A percentile compares a stretch with the other conserved stretches of the same genome.
Conservation (phyloP, 805 yeast genomes). For the Nakazawaea wickerhamii region DNA sequence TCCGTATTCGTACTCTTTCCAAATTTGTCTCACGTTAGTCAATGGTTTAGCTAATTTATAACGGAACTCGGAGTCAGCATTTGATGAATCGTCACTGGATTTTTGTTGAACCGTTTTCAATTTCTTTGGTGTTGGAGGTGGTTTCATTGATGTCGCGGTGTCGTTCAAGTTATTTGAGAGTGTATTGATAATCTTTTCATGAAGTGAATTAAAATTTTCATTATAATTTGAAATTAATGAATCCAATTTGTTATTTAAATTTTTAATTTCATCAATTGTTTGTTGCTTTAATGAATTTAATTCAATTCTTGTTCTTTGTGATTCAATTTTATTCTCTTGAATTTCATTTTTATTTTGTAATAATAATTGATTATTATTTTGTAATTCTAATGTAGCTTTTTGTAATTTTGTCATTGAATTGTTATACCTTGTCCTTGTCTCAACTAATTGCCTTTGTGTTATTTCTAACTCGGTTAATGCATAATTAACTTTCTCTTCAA, state of each 20-base stretch:
- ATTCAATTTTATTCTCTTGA: conserved; percentile 12
- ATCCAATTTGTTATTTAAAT: conserved; percentile 9
- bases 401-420: background rate
- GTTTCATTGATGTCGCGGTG: background rate
- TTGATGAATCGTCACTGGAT: background rate
- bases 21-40: conserved; percentile 42
- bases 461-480: conserved; percentile 4
- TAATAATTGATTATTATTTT: conserved; percentile 7
- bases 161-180: conserved; percentile 1
- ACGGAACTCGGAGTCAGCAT: background rate
- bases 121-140: too few species aligned
- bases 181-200: background rate
- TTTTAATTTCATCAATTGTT: conserved; percentile 8
- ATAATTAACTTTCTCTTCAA: conserved; percentile 8
- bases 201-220: conserved; percentile 5
- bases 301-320: conserved; percentile 12
- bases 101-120: too few species aligned
- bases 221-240: conserved; percentile 2
- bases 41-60: conserved; percentile 38
- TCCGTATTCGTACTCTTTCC: conserved; percentile 54
- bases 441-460: background rate
- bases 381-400: conserved; percentile 4
- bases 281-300: conserved; percentile 10
- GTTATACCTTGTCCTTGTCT: conserved; percentile 4
- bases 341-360: conserved; percentile 12